Base-by-base conservation (phyloP, 768 basidiomycete species). In the Wakefieldia striispora region DNA sequence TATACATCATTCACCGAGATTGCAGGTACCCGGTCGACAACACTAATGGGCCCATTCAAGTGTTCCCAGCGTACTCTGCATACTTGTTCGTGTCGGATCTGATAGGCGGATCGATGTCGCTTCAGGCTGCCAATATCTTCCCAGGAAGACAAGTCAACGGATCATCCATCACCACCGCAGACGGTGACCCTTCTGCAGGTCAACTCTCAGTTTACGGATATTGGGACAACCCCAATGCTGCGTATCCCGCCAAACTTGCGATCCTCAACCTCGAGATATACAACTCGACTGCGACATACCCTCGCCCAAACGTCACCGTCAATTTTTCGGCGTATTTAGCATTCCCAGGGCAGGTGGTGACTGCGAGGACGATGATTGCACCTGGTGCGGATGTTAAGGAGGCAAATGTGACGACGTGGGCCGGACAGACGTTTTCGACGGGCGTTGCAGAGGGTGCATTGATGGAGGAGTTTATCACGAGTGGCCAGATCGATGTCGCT, bases 11-110 rank as follows among this genome's bases (percentile, higher is more conserved):
- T 43, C 16, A 47, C 4, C 40, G n/a, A 11, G 27, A 13, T 6
- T 41, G 4, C 43, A 79, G 76, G 75, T 77, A 75, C 49, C 77
- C 78, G 3, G 72, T 75, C 9, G 69, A 75, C 47, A 79, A 76
- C 31, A 53, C 59, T 31, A 78, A 76, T 43, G 76, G 77, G 16
- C 72, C 72, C 6, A 60, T 75, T 40, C 70, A 77, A 60, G 78
- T 79, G 7, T 77, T 80, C 63, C 79, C 78, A 2, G 70, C 76
- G n/a, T 80, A 80, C 47, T 72, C 47, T 4, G 68, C 78, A n/a
- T 78, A 79, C 49, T 62, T 80, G 11, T 79, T 79, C 52, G 64
- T 80, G 45, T 62, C 74, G 12, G 79, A 81, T 52, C 66, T 77
- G 3, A 66, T 80, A 17, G 76, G 73, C 2, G 60, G 59, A 24